phyloP scores from a whole-genome alignment of 2,329 filamentous ascomycete genomes.

The Fusarium floridanum region DNA sequence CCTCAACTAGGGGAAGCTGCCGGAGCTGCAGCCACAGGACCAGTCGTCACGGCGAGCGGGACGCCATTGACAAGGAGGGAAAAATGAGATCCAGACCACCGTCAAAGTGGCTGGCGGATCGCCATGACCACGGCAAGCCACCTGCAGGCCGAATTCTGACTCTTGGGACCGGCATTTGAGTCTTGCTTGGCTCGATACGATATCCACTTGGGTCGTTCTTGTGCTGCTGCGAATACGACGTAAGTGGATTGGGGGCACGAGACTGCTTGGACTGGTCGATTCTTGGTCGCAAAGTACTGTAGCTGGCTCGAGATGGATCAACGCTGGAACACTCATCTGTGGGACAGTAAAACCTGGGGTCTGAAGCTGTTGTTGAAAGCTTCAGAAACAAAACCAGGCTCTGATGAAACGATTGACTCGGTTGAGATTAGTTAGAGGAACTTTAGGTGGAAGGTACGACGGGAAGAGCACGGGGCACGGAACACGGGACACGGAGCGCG shows the following conservation, averaged over 20 bases:
- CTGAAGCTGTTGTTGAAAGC: background rate
- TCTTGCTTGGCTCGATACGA: conserved; percentile 1
- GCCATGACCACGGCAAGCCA: conserved; percentile 34
- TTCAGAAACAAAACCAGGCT: conserved; percentile 1
- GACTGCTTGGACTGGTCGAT: background rate
- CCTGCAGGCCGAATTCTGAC: conserved; percentile 29
- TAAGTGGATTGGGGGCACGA: conserved; percentile 5
- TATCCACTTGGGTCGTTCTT: conserved; percentile 10
- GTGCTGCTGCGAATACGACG: conserved; percentile 1
- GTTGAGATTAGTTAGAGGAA: conserved; percentile 30
- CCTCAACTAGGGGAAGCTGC: conserved; percentile 40
- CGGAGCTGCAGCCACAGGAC: conserved; percentile 40
- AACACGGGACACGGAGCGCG: conserved; percentile 24
- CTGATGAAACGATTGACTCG: conserved; percentile 1
- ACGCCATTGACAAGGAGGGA: conserved; percentile 38
- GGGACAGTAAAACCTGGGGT: background rate
- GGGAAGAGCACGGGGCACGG: conserved; percentile 29
- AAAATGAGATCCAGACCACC: conserved; percentile 37
- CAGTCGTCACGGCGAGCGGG: conserved; percentile 29
- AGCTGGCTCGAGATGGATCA: background rate
- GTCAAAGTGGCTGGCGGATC: conserved; percentile 42
- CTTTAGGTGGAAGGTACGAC: conserved; percentile 36
- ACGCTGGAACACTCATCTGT: background rate
- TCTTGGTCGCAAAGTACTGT: background rate
- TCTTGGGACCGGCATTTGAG: conserved; percentile 28